These are phyloP conservation scores for Pleodorina starrii DNA, from an alignment of 139 green algal genomes.

Conservation along the genomic window DNA sequence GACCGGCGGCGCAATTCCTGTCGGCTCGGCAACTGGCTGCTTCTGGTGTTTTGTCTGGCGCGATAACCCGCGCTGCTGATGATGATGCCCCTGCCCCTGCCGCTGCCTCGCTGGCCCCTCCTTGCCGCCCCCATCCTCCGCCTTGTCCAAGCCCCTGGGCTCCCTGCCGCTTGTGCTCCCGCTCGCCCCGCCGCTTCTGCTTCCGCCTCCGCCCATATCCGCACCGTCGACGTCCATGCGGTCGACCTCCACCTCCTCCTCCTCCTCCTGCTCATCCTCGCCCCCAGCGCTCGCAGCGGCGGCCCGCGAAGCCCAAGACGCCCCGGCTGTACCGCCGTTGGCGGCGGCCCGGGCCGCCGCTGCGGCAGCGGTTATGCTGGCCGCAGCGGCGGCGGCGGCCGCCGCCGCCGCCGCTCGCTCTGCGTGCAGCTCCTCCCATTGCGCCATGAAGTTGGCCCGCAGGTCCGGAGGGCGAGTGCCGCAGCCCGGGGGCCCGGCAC, in stretches of 20 bases:
- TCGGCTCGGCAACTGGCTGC: not conserved
- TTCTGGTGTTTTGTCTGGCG: not conserved
- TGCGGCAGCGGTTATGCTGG: not conserved
- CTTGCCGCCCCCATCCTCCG: too few relatives aligned
- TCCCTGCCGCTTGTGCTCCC: too few relatives aligned
- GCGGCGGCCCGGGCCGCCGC: not conserved
- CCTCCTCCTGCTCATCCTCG: not conserved
- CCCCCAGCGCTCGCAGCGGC: not conserved
- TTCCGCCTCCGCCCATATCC: too few relatives aligned
- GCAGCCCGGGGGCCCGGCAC: slow-evolving; percentile 2
- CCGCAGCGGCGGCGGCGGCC: not conserved
- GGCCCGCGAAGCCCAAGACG: not conserved
- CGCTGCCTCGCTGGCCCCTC: too few relatives aligned
- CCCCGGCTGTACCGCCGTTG: not conserved
- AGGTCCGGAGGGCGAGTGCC: not conserved
- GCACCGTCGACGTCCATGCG: not conserved
- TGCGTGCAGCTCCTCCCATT: not conserved
- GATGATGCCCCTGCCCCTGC: not conserved
- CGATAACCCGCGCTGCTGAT: not conserved
- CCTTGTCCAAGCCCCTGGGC: too few relatives aligned
- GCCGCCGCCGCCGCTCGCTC: not conserved
- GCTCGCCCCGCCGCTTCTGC: too few relatives aligned
- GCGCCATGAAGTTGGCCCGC: slow-evolving; percentile 9
- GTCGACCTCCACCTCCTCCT: too few relatives aligned
- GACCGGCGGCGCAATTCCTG: not conserved